Conservation (phyloP, 208 protist genomes). For the Leishmania tropica region DNA sequence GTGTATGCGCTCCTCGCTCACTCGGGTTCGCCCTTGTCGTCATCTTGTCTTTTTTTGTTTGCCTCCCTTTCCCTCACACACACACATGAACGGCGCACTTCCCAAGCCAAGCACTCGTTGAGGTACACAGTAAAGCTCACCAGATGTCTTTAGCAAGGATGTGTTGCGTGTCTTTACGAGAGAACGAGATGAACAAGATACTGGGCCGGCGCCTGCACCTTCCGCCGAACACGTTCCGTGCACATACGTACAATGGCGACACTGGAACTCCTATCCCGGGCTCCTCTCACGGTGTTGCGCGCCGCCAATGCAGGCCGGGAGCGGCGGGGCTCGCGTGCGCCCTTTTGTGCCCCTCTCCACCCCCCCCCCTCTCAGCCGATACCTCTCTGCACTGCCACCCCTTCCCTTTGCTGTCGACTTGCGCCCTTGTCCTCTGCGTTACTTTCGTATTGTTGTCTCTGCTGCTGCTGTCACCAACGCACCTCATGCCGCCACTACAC, state of each 20-base stretch:
- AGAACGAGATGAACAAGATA: background rate
- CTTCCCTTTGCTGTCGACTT: background rate
- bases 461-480: background rate
- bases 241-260: background rate
- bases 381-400: background rate
- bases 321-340: background rate
- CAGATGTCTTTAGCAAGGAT: background rate
- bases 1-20: background rate
- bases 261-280: no score
- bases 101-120: background rate
- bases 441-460: background rate
- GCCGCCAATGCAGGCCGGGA: background rate
- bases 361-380: background rate
- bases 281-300: background rate
- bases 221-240: background rate
- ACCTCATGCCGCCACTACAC: slow-evolving; percentile 1
- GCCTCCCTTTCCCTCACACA: background rate
- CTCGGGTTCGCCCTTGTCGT: background rate
- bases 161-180: background rate
- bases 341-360: background rate
- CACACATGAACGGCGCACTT: background rate
- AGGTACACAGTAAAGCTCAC: background rate
- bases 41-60: background rate
- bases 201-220: background rate
- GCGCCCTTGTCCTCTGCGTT: background rate